Conservation (phyloP, 148 eudicot genomes). For the Rhododendron simsii region DNA sequence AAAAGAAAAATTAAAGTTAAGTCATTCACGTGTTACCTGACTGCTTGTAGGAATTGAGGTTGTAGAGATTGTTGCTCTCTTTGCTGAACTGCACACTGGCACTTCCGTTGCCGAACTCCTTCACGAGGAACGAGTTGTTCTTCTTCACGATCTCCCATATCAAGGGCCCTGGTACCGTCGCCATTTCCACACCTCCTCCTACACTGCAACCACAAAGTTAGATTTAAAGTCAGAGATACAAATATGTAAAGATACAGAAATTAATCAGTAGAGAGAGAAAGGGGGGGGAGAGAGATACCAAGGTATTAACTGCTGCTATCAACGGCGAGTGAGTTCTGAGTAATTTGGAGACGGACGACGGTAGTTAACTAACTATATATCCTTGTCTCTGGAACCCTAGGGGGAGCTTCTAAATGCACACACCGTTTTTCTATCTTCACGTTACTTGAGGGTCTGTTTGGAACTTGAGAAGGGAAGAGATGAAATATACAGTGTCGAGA, state of each 20-base stretch:
- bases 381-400: not conserved
- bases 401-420: not conserved
- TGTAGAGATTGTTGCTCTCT: conserved; percentile 84
- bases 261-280: not conserved
- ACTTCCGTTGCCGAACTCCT: conserved; percentile 80
- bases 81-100: conserved; percentile 73
- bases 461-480: no score
- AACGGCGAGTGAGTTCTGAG: not conserved
- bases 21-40: conserved; percentile 43
- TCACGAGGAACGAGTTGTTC: conserved; percentile 77
- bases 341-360: not conserved
- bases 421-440: not conserved
- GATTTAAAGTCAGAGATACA: not conserved
- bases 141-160: conserved; percentile 92
- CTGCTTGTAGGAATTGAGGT: conserved; percentile 71
- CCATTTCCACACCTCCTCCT: conserved; percentile 40
- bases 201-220: not conserved
- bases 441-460: no score
- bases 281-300: not conserved
- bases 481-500: no score
- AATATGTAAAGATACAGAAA: not conserved
- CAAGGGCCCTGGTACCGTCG: conserved; percentile 79
- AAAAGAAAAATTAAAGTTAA: no score
- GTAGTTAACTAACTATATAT: not conserved
- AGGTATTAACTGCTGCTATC: not conserved